These are phyloP conservation scores for Sphaerostilbella broomeana DNA, from an alignment of 2,329 filamentous ascomycete genomes.

Conservation along the genomic window DNA sequence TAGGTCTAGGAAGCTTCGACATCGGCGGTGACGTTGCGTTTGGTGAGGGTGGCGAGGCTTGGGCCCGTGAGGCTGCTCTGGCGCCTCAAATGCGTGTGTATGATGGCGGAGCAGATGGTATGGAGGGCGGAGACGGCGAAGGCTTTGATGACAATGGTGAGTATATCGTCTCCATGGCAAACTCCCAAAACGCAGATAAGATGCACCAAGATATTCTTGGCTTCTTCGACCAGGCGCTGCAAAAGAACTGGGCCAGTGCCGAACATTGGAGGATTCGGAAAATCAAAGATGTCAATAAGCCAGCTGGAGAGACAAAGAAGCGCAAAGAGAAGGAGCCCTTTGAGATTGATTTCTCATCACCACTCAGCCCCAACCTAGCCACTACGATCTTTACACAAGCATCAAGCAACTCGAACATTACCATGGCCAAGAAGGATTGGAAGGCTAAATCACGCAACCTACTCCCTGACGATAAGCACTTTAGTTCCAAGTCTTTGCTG, in stretches of 20 bases:
- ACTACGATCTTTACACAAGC: slow-evolving; percentile 78
- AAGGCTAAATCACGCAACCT: slow-evolving; percentile 89
- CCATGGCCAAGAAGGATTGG: slow-evolving; percentile 88
- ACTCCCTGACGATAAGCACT: slow-evolving; percentile 95
- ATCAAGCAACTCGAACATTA: slow-evolving; percentile 72
- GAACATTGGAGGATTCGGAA: slow-evolving; percentile 97
- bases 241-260: slow-evolving; percentile 97
- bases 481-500: slow-evolving; percentile 86
- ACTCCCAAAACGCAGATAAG: slow-evolving; percentile 55
- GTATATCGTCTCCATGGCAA: slow-evolving; percentile 74
- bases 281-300: slow-evolving; percentile 73
- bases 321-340: slow-evolving; percentile 96
- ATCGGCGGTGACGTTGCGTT: slow-evolving; percentile 72
- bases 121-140: slow-evolving; percentile 34
- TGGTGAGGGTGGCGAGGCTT: slow-evolving; percentile 91
- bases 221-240: slow-evolving; percentile 93
- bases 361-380: slow-evolving; percentile 63
- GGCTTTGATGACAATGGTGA: slow-evolving; percentile 52
- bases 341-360: slow-evolving; percentile 80
- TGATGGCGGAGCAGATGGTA: slow-evolving; percentile 55
- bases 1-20: slow-evolving; percentile 65
- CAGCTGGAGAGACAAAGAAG: slow-evolving; percentile 52
- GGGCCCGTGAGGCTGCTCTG: slow-evolving; percentile 83
- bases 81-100: slow-evolving; percentile 82
- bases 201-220: slow-evolving; percentile 91